Evolutionary conservation across 192 early-diverging fungal species (phyloP).

Genomic region (Blastocladiella britannica): DNA sequence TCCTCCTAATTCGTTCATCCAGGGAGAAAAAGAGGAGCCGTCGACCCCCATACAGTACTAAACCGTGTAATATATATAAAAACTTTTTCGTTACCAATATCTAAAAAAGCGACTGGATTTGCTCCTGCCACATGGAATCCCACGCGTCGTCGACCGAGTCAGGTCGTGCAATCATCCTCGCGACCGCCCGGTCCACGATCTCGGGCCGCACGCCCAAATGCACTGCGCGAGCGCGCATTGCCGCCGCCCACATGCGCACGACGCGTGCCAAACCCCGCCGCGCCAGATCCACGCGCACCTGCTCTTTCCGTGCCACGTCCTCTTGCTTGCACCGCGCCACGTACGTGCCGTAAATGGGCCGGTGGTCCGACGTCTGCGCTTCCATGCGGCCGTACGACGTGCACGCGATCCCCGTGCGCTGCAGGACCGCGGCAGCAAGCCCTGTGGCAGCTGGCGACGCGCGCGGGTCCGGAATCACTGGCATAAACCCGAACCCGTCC

Average conservation of each 20-base stretch:
- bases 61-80: too few species aligned
- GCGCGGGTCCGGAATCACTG: neutral
- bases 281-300: neutral
- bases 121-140: neutral
- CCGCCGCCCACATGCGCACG: neutral
- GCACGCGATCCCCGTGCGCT: neutral
- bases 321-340: neutral
- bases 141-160: neutral
- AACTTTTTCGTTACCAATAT: too few species aligned
- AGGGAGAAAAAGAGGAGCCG: too few species aligned
- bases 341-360: constrained; percentile 1
- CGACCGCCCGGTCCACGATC: neutral
- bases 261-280: neutral
- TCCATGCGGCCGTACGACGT: constrained; percentile 1
- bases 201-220: neutral
- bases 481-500: neutral
- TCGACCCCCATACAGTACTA: too few species aligned
- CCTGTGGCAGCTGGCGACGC: too few species aligned
- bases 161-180: neutral
- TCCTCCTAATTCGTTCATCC: too few species aligned
- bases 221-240: neutral
- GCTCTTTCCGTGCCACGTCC: neutral
- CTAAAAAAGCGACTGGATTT: too few species aligned
- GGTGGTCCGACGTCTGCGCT: constrained; percentile 1
- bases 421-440: neutral